Base-by-base conservation (phyloP, 1,284 basidiomycete species). In the Cystobasidium pallidum region DNA sequence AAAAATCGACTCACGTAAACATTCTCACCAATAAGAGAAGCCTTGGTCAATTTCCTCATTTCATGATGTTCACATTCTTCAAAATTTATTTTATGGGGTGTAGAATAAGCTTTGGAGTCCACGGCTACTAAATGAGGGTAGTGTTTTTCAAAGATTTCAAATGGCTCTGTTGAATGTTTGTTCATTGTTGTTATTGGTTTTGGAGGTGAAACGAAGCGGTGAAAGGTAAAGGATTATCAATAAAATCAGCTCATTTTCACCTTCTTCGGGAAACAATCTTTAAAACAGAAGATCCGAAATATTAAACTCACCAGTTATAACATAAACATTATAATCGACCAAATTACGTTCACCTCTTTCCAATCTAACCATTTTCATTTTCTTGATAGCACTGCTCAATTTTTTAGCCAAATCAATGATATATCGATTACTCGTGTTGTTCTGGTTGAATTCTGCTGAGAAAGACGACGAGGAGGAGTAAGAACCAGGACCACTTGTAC, bases 11-110 rank as follows among this genome's bases (percentile, higher is more conserved):
- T 70, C 55, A 86, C 84, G 83, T 84, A 86, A 73, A 87, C 83
- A 21, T 84, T 84, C 43, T 84, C 82, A 19, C 83, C 83, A 62
- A 95, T 92, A 82, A 93, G 90, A 34, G 87, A 88, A 1, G 92
- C 91, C 62, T 87, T 86, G 0, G 94, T 96, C 72, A 95, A 83
- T 77, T 90, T 88, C 30, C 89, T 85, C 90, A 94, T 94, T 82
- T 95, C 93, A 73, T 92, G 89, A 80, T 88, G 87, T 82, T 96
- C 93, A 41, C 83, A 78, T 36, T 84, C 83, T 61, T 84, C 82
- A 63, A 86, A 82, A 75, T 84, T 82, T 52, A 84, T 80, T 57
- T 81, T 79, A 61, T 81, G 81, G 73, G 81, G 82, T 1, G 79
- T 77, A 36, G 77, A 72, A 39, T 76, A 79, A 26, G 86, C 86